Conservation (phyloP, 768 basidiomycete species). For the Pleurotus salmoneostramineus region DNA sequence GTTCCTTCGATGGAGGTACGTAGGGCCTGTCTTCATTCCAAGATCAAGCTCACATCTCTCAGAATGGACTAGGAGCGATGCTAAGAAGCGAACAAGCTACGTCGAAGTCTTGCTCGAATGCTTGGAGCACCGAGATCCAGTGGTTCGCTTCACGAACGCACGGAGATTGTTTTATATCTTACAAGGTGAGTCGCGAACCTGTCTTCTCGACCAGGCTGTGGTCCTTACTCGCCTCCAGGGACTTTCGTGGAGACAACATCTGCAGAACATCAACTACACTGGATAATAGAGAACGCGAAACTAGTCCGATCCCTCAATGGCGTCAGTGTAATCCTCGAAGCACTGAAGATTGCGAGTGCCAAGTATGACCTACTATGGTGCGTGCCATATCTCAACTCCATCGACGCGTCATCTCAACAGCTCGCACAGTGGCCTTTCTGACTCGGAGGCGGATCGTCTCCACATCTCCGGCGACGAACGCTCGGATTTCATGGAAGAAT, state of each 20-base stretch:
- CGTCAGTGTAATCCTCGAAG: slow-evolving; percentile 76
- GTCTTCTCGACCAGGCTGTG: slow-evolving; percentile 2
- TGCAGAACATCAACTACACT: slow-evolving; percentile 91
- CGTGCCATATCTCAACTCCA: slow-evolving; percentile 6
- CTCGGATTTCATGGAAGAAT: slow-evolving; percentile 81
- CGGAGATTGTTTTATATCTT: slow-evolving; percentile 86
- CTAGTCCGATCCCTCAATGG: slow-evolving; percentile 83
- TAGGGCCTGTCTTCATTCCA: slow-evolving; percentile 1
- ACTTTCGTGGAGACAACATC: slow-evolving; percentile 89
- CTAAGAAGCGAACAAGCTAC: slow-evolving; percentile 62
- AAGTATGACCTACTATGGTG: slow-evolving; percentile 86
- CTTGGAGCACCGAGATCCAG: slow-evolving; percentile 81
- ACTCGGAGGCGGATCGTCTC: slow-evolving; percentile 68
- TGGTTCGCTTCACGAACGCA: slow-evolving; percentile 83
- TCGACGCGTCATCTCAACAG: slow-evolving; percentile 1
- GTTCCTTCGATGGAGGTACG: slow-evolving; percentile 75
- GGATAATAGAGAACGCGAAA: slow-evolving; percentile 93
- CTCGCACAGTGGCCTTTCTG: slow-evolving; percentile 62
- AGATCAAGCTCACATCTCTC: slow-evolving; percentile 8
- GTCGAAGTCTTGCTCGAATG: slow-evolving; percentile 81
- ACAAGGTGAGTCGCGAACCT: slow-evolving; percentile 58
- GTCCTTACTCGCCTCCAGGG: slow-evolving; percentile 37
- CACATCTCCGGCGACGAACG: slow-evolving; percentile 69
- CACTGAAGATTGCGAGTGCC: slow-evolving; percentile 84
- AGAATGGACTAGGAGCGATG: slow-evolving; percentile 77